Percentiles rank a stretch among this genome's conserved stretches.
Evolutionary conservation across 805 yeast genomes (phyloP).

Genomic region (Saturnispora kantuleensis): DNA sequence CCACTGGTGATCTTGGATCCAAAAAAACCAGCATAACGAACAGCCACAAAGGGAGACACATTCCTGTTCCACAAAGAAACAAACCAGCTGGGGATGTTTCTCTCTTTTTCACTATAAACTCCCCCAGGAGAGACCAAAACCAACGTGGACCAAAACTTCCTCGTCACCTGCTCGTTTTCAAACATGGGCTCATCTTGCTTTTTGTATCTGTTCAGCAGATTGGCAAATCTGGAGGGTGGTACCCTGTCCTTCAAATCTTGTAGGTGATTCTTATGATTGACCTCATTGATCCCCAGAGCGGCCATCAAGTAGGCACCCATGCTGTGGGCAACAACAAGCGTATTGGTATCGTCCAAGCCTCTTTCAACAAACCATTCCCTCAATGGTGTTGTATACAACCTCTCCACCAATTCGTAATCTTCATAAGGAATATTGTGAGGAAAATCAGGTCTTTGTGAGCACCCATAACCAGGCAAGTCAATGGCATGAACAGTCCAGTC

Average conservation of each 20-base stretch:
- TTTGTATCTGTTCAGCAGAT: neutral
- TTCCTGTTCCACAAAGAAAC: constrained; percentile 65
- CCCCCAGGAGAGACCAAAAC: constrained; percentile 91
- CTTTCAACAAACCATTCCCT: constrained; percentile 50
- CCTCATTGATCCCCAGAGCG: constrained; percentile 31
- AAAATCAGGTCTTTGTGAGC: constrained; percentile 73
- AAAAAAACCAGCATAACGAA: constrained; percentile 66
- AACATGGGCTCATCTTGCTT: neutral
- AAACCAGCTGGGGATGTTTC: constrained; percentile 64
- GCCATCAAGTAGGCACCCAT: constrained; percentile 83
- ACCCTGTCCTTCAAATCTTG: constrained; percentile 10
- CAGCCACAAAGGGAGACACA: constrained; percentile 75
- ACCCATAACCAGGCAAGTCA: constrained; percentile 86
- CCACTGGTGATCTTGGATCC: constrained; percentile 84
- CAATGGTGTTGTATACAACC: constrained; percentile 56
- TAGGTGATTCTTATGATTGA: constrained; percentile 6
- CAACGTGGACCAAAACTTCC: constrained; percentile 32
- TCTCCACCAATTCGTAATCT: constrained; percentile 42
- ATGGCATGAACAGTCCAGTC: constrained; percentile 75
- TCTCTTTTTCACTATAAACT: constrained; percentile 34
- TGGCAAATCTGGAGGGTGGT: constrained; percentile 1
- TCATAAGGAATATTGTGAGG: constrained; percentile 29
- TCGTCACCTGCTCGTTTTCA: constrained; percentile 6
- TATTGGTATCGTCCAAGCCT: constrained; percentile 29
- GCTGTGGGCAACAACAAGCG: constrained; percentile 73